A percentile compares a stretch with the other conserved stretches of the same genome.
Evolutionary conservation across 345 rosid genomes (phyloP).

Genomic region (Nasturtium officinale): DNA sequence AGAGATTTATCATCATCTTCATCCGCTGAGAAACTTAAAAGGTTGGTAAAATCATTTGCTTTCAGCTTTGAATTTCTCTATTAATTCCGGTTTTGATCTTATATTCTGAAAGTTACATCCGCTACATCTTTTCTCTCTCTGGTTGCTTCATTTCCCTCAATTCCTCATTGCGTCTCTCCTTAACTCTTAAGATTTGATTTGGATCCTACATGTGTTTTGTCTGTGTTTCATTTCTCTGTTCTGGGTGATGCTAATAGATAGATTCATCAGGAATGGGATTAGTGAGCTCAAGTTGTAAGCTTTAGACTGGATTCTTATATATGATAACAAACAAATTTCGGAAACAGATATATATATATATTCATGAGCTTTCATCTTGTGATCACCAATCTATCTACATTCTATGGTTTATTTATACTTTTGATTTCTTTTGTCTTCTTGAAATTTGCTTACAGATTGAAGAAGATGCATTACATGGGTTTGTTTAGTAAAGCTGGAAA

Average conservation of each 20-base stretch:
- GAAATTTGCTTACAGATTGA: slow-evolving; percentile 20
- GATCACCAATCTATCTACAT: slow-evolving; percentile 6
- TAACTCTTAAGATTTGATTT: slow-evolving; percentile 7
- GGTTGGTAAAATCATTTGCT: slow-evolving; percentile 11
- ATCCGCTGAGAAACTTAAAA: slow-evolving; percentile 11
- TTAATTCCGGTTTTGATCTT: neutral
- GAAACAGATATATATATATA: neutral
- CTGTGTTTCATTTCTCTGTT: slow-evolving; percentile 10
- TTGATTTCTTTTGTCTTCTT: neutral
- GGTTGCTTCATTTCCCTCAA: neutral
- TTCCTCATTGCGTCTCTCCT: neutral
- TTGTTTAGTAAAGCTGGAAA: slow-evolving; percentile 45
- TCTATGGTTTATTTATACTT: neutral
- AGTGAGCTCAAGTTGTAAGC: slow-evolving; percentile 15
- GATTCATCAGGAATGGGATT: slow-evolving; percentile 21
- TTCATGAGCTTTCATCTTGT: slow-evolving; percentile 15
- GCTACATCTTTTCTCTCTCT: slow-evolving; percentile 15
- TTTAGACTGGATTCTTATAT: slow-evolving; percentile 28
- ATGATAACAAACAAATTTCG: neutral
- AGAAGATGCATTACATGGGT: slow-evolving; percentile 45
- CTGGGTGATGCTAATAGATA: slow-evolving; percentile 1
- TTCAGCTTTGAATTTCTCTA: slow-evolving; percentile 9
- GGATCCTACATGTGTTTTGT: neutral
- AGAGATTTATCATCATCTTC: slow-evolving; percentile 9
- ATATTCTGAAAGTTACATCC: neutral